phyloP scores from a whole-genome alignment of 495 filamentous ascomycete species.

The Penicillium paradoxum region DNA sequence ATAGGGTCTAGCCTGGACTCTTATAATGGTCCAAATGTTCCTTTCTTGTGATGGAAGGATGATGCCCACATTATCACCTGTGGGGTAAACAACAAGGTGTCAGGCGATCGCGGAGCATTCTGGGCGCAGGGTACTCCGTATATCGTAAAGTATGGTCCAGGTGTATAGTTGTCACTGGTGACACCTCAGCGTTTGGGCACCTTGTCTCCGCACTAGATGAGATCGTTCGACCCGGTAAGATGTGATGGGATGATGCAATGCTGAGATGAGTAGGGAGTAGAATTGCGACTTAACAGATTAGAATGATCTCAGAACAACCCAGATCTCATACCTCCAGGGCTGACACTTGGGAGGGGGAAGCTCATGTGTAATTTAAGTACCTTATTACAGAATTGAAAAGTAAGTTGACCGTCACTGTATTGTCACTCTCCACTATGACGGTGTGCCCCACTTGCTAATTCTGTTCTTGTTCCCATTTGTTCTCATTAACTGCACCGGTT shows the following conservation, averaged over 20 bases:
- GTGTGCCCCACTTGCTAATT: slow-evolving; percentile 3
- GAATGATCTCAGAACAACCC: slow-evolving; percentile 6
- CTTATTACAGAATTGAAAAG: too few relatives aligned
- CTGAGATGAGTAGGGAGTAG: neutral
- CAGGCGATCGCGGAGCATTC: slow-evolving; percentile 14
- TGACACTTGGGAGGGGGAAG: slow-evolving; percentile 1
- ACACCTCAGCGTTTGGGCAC: too few relatives aligned
- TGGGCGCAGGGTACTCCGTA: too few relatives aligned
- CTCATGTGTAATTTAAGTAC: neutral
- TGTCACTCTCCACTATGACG: slow-evolving; percentile 17
- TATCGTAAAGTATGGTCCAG: too few relatives aligned
- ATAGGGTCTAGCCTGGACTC: slow-evolving; percentile 6
- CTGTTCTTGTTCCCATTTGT: slow-evolving; percentile 3
- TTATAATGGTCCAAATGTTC: slow-evolving; percentile 2
- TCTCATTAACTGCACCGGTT: slow-evolving; percentile 4
- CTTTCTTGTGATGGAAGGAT: slow-evolving; percentile 15
- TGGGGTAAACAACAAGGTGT: slow-evolving; percentile 19
- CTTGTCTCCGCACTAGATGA: slow-evolving; percentile 2
- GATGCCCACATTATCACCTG: slow-evolving; percentile 11
- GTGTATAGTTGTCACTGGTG: too few relatives aligned
- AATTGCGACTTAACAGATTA: neutral
- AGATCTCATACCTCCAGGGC: neutral
- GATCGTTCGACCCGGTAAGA: neutral
- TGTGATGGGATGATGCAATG: slow-evolving; percentile 1
- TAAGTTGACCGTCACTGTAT: neutral